phyloP scores from a whole-genome alignment of 2,329 filamentous ascomycete species.

The Rhynchosporium graminicola region DNA sequence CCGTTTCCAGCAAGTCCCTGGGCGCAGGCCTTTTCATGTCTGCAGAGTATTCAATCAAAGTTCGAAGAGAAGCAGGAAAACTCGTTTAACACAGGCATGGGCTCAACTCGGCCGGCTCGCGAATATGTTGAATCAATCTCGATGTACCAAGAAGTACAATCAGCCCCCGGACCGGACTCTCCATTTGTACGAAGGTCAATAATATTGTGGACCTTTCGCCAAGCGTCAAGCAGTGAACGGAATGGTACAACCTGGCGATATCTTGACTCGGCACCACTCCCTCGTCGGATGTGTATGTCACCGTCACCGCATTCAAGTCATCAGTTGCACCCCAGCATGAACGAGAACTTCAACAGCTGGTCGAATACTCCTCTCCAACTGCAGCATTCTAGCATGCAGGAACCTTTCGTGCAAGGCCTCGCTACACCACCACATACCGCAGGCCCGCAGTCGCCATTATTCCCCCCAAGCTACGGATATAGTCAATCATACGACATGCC shows the following conservation, averaged over 20 bases:
- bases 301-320: constrained; percentile 46
- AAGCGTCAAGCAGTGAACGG: constrained; percentile 50
- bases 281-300: constrained; percentile 35
- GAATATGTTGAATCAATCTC: constrained; percentile 61
- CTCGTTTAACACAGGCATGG: constrained; percentile 42
- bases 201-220: constrained; percentile 64
- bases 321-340: constrained; percentile 57
- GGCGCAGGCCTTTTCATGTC: constrained; percentile 37
- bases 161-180: constrained; percentile 48
- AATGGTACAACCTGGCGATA: constrained; percentile 62
- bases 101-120: constrained; percentile 47
- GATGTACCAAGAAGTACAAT: constrained; percentile 69
- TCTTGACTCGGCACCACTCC: constrained; percentile 42
- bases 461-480: constrained; percentile 24
- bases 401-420: constrained; percentile 54
- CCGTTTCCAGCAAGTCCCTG: constrained; percentile 38
- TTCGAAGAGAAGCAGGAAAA: constrained; percentile 45
- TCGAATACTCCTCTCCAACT: constrained; percentile 40
- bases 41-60: constrained; percentile 32
- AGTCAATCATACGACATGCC: constrained; percentile 28
- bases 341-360: constrained; percentile 57
- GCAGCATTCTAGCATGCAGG: constrained; percentile 45
- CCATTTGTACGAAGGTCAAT: constrained; percentile 59
- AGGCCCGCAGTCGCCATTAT: constrained; percentile 45
- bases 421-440: constrained; percentile 59